Base-by-base conservation (phyloP, 2,329 filamentous ascomycete genomes). In the Paramyrothecium sp. region DNA sequence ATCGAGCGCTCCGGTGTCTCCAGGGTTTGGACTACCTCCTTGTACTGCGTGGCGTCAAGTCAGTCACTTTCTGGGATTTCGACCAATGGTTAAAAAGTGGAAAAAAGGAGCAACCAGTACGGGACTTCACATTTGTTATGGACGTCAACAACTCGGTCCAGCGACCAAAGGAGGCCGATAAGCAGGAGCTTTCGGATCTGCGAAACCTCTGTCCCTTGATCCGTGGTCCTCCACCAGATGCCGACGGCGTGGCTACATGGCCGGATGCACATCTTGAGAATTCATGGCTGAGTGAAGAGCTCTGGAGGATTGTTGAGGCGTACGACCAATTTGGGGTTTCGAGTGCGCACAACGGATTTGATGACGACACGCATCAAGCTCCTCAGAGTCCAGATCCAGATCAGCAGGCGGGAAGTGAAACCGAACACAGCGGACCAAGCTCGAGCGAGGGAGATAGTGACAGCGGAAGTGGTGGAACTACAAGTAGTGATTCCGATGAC, bases 11-110 rank as follows among this genome's bases (percentile, higher is more conserved):
- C 10, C 67, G 77, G 1, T 74, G 65, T 0, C 20, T 80, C 0
- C 79, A 81, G 23, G 81, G 81, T 0, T 59, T 78, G 1, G 78
- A 82, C 46, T 78, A 74, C 23, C 46, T 83, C 3, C 65, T 71
- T 13, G 66, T 71, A 22, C 73, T 83, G 3, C 75, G 81, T 1
- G 80, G 79, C 0, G 60, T 83, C 49, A 56, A 65, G 1, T 66
- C 64, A n/a, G 57, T 81, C 0, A 66, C 71, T 0, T 75, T 81
- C 54, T 77, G 74, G 56, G 78, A 82, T 56, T 68, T 72, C 2
- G 63, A 73, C 20, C 57, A 61, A 13, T 74, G 67, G 63, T n/a
- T 61, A 0, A 13, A 22, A 0, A 0, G 7, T 0, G 13, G 38
- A 44, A 16, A 49, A 3, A 12, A 11, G 3, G 62, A 58, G 22